Conservation (phyloP, 805 yeast species). For the Candida xiaguanensis region DNA sequence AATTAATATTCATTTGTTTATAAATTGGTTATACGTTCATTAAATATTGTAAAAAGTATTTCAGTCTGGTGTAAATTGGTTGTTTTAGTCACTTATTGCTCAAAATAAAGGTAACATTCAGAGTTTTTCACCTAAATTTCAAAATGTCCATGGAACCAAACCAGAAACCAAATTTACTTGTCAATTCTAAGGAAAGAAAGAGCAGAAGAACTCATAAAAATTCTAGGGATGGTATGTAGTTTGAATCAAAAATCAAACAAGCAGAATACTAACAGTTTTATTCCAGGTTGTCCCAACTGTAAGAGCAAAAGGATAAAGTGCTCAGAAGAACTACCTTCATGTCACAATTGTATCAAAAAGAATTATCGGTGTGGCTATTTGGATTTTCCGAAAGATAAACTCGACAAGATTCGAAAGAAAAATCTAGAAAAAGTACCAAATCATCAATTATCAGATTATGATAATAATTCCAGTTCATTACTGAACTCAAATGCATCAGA, state of each 20-base stretch:
- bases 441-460: not conserved
- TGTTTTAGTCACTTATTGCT: too few relatives aligned
- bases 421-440: constrained; percentile 19
- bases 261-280: constrained; percentile 9
- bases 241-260: too few relatives aligned
- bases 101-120: too few relatives aligned
- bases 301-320: constrained; percentile 41
- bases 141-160: not conserved
- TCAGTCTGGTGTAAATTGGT: too few relatives aligned
- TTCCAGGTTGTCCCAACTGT: constrained; percentile 44
- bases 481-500: too few relatives aligned
- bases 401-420: constrained; percentile 31
- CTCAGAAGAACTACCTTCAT: constrained; percentile 40
- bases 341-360: constrained; percentile 36
- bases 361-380: constrained; percentile 38
- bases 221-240: constrained; percentile 34
- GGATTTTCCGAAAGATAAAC: constrained; percentile 36
- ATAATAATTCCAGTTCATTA: too few relatives aligned
- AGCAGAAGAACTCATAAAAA: constrained; percentile 36
- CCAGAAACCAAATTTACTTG: not conserved
- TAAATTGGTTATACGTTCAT: too few relatives aligned
- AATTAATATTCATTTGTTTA: too few relatives aligned
- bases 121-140: too few relatives aligned
- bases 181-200: constrained; percentile 16
- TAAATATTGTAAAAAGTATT: too few relatives aligned